Conservation (phyloP, 441 rosid genomes). For the Biscutella auriculata region DNA sequence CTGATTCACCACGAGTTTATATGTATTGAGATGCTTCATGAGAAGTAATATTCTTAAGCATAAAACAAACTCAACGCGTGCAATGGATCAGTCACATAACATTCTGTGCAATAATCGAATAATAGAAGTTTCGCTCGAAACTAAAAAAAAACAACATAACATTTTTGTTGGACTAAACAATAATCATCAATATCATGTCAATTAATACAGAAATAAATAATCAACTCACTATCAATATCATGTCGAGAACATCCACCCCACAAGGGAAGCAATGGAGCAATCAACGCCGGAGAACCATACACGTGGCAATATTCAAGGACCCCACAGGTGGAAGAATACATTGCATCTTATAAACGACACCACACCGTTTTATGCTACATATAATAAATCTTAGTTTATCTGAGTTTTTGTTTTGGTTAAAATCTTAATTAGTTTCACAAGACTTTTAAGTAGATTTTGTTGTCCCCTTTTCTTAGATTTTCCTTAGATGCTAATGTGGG, state of each 20-base stretch:
- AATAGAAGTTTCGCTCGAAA: slow-evolving; percentile 13
- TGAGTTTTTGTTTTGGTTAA: not conserved
- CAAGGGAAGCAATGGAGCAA: not conserved
- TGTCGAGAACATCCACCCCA: slow-evolving; percentile 22
- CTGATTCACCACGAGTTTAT: not conserved
- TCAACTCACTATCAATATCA: not conserved
- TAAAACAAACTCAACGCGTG: slow-evolving; percentile 8
- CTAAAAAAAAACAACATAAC: not conserved
- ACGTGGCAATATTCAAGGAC: slow-evolving; percentile 5
- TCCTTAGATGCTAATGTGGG: slow-evolving; percentile 11
- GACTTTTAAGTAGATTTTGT: slow-evolving; percentile 10
- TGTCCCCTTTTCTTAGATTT: slow-evolving; percentile 17
- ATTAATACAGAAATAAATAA: not conserved
- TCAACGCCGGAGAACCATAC: slow-evolving; percentile 10
- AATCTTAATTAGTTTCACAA: not conserved
- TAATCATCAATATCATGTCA: slow-evolving; percentile 9
- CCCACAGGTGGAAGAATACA: slow-evolving; percentile 6
- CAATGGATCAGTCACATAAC: slow-evolving; percentile 11
- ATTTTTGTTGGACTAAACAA: no score
- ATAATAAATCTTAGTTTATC: not conserved
- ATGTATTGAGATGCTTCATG: not conserved
- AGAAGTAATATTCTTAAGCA: not conserved
- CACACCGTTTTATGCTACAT: not conserved
- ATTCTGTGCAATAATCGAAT: slow-evolving; percentile 16
- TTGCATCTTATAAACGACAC: slow-evolving; percentile 7